Evolutionary conservation across 192 early-diverging fungal genomes (phyloP).

Genomic region (Glomus cerebriforme): DNA sequence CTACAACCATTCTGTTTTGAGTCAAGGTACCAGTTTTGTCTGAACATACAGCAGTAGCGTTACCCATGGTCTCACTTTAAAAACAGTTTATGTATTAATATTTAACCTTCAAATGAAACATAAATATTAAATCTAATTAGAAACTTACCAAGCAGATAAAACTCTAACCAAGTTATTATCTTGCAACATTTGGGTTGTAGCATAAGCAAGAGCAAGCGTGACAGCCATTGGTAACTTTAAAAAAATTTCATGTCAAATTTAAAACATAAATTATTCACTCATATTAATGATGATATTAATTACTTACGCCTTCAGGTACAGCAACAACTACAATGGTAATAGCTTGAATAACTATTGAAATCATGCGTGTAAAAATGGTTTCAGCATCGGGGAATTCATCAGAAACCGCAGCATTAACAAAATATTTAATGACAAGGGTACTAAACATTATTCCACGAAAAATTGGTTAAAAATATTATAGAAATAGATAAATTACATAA

Average conservation of each 20-base stretch:
- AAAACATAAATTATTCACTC: neutral
- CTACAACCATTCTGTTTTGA: conserved; percentile 82
- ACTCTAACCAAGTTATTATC: conserved; percentile 82
- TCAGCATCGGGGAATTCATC: conserved; percentile 58
- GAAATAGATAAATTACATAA: conserved; percentile 38
- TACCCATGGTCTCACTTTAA: conserved; percentile 77
- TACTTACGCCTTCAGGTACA: conserved; percentile 73
- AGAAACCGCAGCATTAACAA: conserved; percentile 55
- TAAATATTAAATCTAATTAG: neutral
- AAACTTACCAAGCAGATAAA: conserved; percentile 59
- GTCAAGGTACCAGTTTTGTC: conserved; percentile 91
- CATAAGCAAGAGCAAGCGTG: conserved; percentile 81
- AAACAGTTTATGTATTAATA: neutral
- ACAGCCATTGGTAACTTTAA: conserved; percentile 75
- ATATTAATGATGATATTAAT: neutral
- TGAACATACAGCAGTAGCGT: conserved; percentile 79
- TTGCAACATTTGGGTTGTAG: conserved; percentile 79
- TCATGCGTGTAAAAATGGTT: conserved; percentile 59
- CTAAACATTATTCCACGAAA: conserved; percentile 2
- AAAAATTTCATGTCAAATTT: neutral
- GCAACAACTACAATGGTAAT: conserved; percentile 83
- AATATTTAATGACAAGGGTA: conserved; percentile 64
- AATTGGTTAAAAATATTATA: conserved; percentile 26
- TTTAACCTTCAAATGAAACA: neutral
- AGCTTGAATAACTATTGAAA: conserved; percentile 76